These are phyloP conservation scores for Luzula sylvatica DNA, from an alignment of 176 grass and related monocot species.

Conservation along the genomic window DNA sequence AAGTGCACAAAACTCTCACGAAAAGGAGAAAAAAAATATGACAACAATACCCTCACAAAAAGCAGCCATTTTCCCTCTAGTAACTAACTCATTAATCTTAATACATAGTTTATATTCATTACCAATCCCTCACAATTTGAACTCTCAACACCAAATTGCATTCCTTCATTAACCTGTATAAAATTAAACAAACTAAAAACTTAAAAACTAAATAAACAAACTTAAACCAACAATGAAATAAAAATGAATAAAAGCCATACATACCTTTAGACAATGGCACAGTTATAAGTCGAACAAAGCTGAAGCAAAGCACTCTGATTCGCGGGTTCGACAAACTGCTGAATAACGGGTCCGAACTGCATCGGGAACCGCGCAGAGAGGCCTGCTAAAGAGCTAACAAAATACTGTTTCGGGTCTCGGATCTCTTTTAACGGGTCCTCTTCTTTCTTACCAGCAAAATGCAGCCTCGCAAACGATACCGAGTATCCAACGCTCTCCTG, in stretches of 20 bases:
- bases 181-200: too few species aligned
- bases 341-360: constrained; percentile 64
- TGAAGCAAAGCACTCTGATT: constrained; percentile 76
- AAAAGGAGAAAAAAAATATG: neutral
- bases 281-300: constrained; percentile 64
- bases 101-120: neutral
- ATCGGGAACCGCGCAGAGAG: constrained; percentile 64
- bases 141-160: neutral
- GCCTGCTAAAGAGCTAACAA: constrained; percentile 58
- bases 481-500: constrained; percentile 64
- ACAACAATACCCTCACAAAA: neutral
- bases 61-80: neutral
- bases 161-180: neutral
- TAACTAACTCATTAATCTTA: neutral
- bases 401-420: constrained; percentile 69
- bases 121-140: neutral
- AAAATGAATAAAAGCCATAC: neutral
- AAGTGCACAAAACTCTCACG: neutral
- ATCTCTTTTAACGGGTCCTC: constrained; percentile 88
- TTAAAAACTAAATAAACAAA: too few species aligned
- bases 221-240: constrained; percentile 9
- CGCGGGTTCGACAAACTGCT: constrained; percentile 55
- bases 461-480: constrained; percentile 81
- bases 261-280: constrained; percentile 85
- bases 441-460: constrained; percentile 82